phyloP scores from a whole-genome alignment of 768 basidiomycete species.

The Hygrophorus pudorinus region DNA sequence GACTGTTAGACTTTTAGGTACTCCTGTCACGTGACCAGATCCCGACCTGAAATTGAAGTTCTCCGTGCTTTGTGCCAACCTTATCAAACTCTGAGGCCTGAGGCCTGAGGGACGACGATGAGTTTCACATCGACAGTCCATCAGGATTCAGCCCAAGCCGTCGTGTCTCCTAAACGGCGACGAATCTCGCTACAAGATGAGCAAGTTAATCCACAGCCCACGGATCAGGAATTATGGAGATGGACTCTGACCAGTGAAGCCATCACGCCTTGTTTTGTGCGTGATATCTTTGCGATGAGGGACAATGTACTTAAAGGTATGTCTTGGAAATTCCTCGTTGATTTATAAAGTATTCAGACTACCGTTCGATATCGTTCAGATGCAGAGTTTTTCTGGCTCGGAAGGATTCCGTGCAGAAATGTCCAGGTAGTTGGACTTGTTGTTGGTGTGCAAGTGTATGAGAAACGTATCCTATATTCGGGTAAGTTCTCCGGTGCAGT shows the following conservation, averaged over 20 bases:
- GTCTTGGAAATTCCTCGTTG: not conserved
- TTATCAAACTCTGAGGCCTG: too few species aligned
- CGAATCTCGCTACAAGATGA: not conserved
- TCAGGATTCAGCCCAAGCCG: too few species aligned
- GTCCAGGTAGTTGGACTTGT: constrained; percentile 54
- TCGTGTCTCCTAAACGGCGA: too few species aligned
- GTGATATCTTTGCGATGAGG: constrained; percentile 41
- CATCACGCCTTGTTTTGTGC: constrained; percentile 43
- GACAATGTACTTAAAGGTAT: constrained; percentile 23
- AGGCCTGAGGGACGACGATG: too few species aligned
- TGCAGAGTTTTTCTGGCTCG: constrained; percentile 61
- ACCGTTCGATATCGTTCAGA: constrained; percentile 22
- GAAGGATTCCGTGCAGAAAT: constrained; percentile 57
- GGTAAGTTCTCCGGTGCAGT: constrained; percentile 25
- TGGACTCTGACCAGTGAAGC: constrained; percentile 53
- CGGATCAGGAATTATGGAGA: constrained; percentile 28
- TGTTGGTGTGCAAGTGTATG: constrained; percentile 51
- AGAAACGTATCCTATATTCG: constrained; percentile 49
- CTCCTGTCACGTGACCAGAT: too few species aligned
- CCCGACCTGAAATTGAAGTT: too few species aligned
- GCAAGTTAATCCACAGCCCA: constrained; percentile 1
- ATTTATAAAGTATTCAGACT: not conserved
- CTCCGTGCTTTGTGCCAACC: too few species aligned
- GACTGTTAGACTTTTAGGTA: too few species aligned
- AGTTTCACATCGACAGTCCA: too few species aligned